A percentile compares a stretch with the other conserved stretches of the same genome.
phyloP scores from a whole-genome alignment of 805 yeast species.

The Cephaloascus fragrans region DNA sequence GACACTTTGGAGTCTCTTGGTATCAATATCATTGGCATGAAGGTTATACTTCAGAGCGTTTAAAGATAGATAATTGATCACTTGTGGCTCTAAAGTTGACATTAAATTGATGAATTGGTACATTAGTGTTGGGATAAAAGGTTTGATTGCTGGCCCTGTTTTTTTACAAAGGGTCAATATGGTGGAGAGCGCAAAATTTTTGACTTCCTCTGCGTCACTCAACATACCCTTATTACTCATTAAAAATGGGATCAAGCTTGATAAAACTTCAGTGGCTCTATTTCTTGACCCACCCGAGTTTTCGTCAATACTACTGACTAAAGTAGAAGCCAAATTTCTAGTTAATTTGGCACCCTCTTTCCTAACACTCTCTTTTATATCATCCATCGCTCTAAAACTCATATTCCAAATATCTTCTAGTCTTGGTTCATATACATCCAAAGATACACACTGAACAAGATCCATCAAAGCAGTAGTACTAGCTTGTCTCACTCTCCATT shows the following conservation, averaged over 20 bases:
- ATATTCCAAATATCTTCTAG: slow-evolving; percentile 74
- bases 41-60: slow-evolving; percentile 86
- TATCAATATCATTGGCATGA: slow-evolving; percentile 63
- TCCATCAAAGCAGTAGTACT: slow-evolving; percentile 65
- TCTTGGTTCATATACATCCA: slow-evolving; percentile 38
- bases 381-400: slow-evolving; percentile 87
- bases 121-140: slow-evolving; percentile 60
- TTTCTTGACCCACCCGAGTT: slow-evolving; percentile 28
- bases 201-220: slow-evolving; percentile 81
- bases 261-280: slow-evolving; percentile 37
- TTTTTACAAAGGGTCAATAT: slow-evolving; percentile 61
- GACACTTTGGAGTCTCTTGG: slow-evolving; percentile 61
- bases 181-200: slow-evolving; percentile 64
- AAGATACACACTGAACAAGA: slow-evolving; percentile 50
- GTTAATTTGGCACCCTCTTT: slow-evolving; percentile 68
- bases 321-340: slow-evolving; percentile 49
- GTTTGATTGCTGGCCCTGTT: slow-evolving; percentile 48
- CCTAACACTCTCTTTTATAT: slow-evolving; percentile 88
- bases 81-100: slow-evolving; percentile 89
- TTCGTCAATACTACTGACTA: slow-evolving; percentile 47
- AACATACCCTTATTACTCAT: slow-evolving; percentile 70
- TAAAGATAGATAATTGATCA: slow-evolving; percentile 71
- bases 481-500: slow-evolving; percentile 93
- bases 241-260: slow-evolving; percentile 64
- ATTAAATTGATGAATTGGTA: slow-evolving; percentile 62